Evolutionary conservation across 1,284 basidiomycete species (phyloP).

Genomic region (Rhodotorula sp.): DNA sequence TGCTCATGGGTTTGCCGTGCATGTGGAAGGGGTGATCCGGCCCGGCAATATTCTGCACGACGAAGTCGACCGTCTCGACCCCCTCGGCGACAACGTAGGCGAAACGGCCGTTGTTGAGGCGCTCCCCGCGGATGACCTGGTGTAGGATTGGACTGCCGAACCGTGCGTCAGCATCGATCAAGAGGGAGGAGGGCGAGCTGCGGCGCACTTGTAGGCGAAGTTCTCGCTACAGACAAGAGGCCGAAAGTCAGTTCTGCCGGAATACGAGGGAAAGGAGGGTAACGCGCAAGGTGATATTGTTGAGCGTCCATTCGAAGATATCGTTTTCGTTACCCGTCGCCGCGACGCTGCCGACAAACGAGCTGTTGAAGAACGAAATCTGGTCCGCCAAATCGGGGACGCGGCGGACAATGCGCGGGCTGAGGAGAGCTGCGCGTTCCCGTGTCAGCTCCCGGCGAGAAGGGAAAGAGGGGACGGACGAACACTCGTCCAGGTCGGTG

Average conservation of each 20-base stretch:
- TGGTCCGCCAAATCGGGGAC: conserved; percentile 37
- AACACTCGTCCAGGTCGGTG: conserved; percentile 43
- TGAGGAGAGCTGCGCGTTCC: conserved; percentile 23
- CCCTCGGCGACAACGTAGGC: conserved; percentile 35
- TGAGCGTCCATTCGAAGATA: conserved; percentile 42
- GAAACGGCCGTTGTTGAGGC: conserved; percentile 27
- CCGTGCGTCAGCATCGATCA: too few relatives aligned
- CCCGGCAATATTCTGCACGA: conserved; percentile 51
- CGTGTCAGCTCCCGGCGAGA: not conserved
- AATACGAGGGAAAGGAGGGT: not conserved
- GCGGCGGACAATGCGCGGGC: conserved; percentile 45
- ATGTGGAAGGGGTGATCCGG: conserved; percentile 52
- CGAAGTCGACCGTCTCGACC: conserved; percentile 41
- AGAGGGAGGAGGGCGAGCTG: not conserved
- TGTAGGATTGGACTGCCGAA: conserved; percentile 48
- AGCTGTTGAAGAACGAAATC: conserved; percentile 41
- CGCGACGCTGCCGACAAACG: conserved; percentile 12
- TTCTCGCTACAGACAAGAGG: not conserved
- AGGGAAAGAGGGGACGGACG: not conserved
- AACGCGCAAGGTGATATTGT: conserved; percentile 46
- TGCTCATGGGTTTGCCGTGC: conserved; percentile 44
- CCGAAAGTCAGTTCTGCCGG: not conserved
- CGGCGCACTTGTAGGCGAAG: conserved; percentile 9
- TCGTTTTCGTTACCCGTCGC: conserved; percentile 11
- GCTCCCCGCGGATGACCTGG: conserved; percentile 40